These are phyloP conservation scores for Penicillium crystallinum DNA, from an alignment of 495 filamentous ascomycete genomes.

Conservation along the genomic window DNA sequence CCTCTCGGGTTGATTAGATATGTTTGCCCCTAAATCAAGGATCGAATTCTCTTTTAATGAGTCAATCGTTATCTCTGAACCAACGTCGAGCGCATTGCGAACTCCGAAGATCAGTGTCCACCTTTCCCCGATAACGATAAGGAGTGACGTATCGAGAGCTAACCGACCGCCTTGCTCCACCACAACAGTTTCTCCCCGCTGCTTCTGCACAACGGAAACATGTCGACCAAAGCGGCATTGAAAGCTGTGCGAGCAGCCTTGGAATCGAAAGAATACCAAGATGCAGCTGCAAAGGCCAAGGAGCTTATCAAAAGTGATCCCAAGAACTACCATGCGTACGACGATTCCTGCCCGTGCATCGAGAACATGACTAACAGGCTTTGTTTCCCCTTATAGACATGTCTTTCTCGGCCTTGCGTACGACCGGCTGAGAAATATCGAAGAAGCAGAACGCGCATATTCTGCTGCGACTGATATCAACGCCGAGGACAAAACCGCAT, in stretches of 20 bases:
- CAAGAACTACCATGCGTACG: constrained; percentile 77
- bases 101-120: not conserved
- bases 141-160: constrained; percentile 22
- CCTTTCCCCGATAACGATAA: constrained; percentile 14
- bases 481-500: constrained; percentile 61
- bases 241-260: constrained; percentile 79
- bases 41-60: not conserved
- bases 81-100: not conserved
- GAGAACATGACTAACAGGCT: constrained; percentile 8
- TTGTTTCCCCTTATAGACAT: constrained; percentile 43
- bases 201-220: constrained; percentile 9
- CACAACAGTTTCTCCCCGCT: constrained; percentile 21
- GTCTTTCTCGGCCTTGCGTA: constrained; percentile 77
- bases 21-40: too few relatives aligned
- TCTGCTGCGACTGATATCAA: constrained; percentile 64
- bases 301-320: constrained; percentile 64
- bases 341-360: not conserved
- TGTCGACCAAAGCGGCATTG: constrained; percentile 71
- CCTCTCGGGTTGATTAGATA: not conserved
- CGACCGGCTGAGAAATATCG: constrained; percentile 64
- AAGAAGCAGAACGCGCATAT: constrained; percentile 72
- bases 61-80: not conserved
- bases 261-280: constrained; percentile 72
- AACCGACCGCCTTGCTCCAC: constrained; percentile 17
- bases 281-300: constrained; percentile 62